Conservation (phyloP, 169 alveolate genomes). For the Cryptosporidium muris region DNA sequence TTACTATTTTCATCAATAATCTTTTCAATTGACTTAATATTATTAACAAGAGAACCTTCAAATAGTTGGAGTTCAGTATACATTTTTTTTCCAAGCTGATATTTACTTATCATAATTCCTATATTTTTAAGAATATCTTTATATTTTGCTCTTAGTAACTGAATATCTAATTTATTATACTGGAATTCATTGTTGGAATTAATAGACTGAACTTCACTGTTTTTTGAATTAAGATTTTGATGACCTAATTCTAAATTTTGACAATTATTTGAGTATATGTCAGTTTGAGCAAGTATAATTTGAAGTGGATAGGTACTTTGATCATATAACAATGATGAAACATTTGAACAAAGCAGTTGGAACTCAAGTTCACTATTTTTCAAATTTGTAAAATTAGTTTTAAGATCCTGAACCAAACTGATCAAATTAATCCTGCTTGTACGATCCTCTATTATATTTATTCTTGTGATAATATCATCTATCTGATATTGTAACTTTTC, state of each 20-base stretch:
- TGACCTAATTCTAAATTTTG: too few relatives aligned
- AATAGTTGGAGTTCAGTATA: neutral
- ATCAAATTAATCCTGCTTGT: neutral
- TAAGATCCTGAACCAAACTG: constrained; percentile 5
- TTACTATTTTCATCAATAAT: constrained; percentile 8
- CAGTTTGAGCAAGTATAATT: too few relatives aligned
- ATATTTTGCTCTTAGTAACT: constrained; percentile 33
- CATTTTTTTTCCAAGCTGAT: too few relatives aligned
- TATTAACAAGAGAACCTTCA: constrained; percentile 2
- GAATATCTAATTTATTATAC: neutral
- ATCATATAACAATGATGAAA: too few relatives aligned
- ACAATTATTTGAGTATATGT: too few relatives aligned
- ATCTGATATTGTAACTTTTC: constrained; percentile 15
- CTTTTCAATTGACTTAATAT: constrained; percentile 1
- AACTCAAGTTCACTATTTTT: constrained; percentile 9
- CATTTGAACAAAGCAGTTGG: neutral
- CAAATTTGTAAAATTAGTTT: neutral
- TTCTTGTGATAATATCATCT: constrained; percentile 29
- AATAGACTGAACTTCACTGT: too few relatives aligned
- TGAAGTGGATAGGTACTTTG: too few relatives aligned
- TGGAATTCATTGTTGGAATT: too few relatives aligned
- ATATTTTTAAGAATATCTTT: neutral
- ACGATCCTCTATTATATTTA: constrained; percentile 3
- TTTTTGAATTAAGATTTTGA: too few relatives aligned
- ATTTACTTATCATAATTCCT: neutral